Conservation (phyloP, 768 basidiomycete species). For the Phallus indusiatus region DNA sequence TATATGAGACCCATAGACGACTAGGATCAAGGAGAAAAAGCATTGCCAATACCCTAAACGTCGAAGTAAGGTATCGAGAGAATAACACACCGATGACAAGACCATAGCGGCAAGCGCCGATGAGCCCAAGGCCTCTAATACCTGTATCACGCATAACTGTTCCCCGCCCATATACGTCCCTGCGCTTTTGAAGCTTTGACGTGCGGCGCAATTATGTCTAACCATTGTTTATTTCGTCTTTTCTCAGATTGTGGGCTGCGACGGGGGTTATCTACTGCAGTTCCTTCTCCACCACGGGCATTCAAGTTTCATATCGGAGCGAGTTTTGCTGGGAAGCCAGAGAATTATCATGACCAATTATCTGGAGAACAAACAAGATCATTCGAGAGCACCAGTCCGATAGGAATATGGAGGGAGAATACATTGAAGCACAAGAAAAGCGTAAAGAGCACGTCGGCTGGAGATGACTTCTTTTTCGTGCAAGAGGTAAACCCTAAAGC, state of each 20-base stretch:
- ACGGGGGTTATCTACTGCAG: background rate
- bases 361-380: background rate
- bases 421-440: slow-evolving; percentile 41
- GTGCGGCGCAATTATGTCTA: background rate
- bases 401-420: slow-evolving; percentile 64
- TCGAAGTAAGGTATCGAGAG: too few species aligned
- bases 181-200: background rate
- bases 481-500: slow-evolving; percentile 45
- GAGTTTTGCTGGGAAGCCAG: slow-evolving; percentile 70
- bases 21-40: background rate
- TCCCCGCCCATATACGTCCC: too few species aligned
- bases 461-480: slow-evolving; percentile 59
- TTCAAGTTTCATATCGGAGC: slow-evolving; percentile 70
- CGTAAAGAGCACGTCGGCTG: slow-evolving; percentile 31
- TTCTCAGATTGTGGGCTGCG: background rate
- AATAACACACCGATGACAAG: too few species aligned
- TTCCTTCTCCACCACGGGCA: slow-evolving; percentile 26
- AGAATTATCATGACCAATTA: slow-evolving; percentile 21
- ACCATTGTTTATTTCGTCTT: background rate
- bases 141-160: too few species aligned
- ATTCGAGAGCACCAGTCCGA: slow-evolving; percentile 46
- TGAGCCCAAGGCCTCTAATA: too few species aligned
- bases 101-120: too few species aligned
- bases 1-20: too few species aligned
- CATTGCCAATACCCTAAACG: background rate